Base-by-base conservation (phyloP, 148 eudicot species). In the Chenopodium quinoa region DNA sequence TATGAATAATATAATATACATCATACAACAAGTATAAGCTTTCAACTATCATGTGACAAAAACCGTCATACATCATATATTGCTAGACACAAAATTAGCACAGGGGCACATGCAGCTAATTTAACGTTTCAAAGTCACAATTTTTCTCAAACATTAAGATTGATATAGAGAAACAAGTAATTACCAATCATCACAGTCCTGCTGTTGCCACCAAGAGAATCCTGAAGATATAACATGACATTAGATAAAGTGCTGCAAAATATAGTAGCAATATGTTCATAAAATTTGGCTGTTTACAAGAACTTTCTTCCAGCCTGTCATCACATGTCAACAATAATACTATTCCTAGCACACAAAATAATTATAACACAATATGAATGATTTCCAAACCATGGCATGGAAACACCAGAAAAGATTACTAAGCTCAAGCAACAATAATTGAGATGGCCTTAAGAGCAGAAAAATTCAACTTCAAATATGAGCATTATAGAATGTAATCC, bases 191-290 rank as follows among this genome's bases (percentile, higher is more conserved):
- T 96, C 76, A 92, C 95, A 2, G 99, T 96, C 83, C 95, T 91
- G 93, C 99, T 96, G 93, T 96, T 96, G 69, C 99, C 99, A 70
- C 99, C 99, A 82, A 96, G 98, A 50, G 99, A 96, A 88, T 96
- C 99, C 99, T 96, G 94, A 75, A 84, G 11, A 60, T 58, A 25
- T 40, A 69, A 73, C 22, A 67, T 0, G 37, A 65, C 23, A 82
- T 22, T 23, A 79, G 80, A 75, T 31, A 34, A 75, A 48, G 27
- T 25, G 32, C 78, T 40, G 56, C 20, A n/a, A 56, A 37, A 9
- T 23, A 64, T 27, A 31, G 29, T 50, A 23, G 71, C 73, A 44
- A 71, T 64, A 10, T 8, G 47, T 52, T 68, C 69, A 72, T 12
- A 76, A 66, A 27, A 65, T 0, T 32, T 23, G 54, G 44, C 50